Evolutionary conservation across 495 filamentous ascomycete genomes (phyloP).

Genomic region (Barbatosphaeria neglecta): DNA sequence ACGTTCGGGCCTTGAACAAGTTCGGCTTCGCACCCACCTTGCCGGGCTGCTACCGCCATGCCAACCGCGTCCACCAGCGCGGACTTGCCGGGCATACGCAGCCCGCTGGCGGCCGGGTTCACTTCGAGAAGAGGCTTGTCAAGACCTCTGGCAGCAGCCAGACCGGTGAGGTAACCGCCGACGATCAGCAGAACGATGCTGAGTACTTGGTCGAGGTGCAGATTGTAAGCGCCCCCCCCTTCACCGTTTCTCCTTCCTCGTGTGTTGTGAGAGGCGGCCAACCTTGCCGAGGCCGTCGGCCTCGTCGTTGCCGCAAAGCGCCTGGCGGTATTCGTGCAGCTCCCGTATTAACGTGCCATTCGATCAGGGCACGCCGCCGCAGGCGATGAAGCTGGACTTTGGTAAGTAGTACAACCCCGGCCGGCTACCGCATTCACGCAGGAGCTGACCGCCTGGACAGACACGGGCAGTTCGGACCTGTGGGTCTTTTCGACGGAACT

Average conservation of each 20-base stretch:
- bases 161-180: conserved; percentile 49
- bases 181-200: conserved; percentile 64
- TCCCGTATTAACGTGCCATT: no score
- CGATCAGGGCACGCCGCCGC: conserved; percentile 59
- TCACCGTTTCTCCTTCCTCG: no score
- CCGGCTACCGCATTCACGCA: no score
- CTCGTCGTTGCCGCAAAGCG: no score
- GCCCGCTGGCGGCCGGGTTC: conserved; percentile 35
- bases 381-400: conserved; percentile 58
- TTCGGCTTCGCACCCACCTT: conserved; percentile 60
- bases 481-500: conserved; percentile 63
- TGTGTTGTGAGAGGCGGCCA: no score
- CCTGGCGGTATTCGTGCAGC: no score
- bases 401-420: no score
- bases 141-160: conserved; percentile 21
- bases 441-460: no score
- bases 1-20: conserved; percentile 57
- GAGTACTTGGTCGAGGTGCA: conserved; percentile 55
- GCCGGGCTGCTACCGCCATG: conserved; percentile 52
- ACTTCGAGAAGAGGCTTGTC: conserved; percentile 33
- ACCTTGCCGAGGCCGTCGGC: no score
- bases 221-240: no score
- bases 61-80: conserved; percentile 23
- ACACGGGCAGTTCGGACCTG: conserved; percentile 67
- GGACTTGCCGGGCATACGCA: conserved; percentile 16